phyloP scores from a whole-genome alignment of 805 yeast genomes.

The Novakomyces olei region DNA sequence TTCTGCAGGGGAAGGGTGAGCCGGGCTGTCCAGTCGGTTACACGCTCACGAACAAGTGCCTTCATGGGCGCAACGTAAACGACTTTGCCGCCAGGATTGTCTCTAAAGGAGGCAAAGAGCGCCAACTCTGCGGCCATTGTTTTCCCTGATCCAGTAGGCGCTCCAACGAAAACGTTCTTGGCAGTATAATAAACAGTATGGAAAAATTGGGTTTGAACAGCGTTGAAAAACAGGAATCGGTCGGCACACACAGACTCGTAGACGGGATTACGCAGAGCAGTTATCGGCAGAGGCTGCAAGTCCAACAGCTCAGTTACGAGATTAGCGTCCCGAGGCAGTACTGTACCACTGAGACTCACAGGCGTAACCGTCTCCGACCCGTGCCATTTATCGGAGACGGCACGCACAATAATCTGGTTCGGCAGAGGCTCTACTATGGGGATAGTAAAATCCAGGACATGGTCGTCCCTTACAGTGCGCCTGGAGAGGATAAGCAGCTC shows the following conservation, averaged over 20 bases:
- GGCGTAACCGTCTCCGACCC: slow-evolving; percentile 60
- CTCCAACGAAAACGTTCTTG: slow-evolving; percentile 72
- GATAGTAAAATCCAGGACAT: slow-evolving; percentile 75
- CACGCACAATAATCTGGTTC: slow-evolving; percentile 60
- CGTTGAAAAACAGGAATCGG: slow-evolving; percentile 73
- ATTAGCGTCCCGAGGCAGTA: slow-evolving; percentile 72
- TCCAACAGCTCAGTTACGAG: slow-evolving; percentile 59
- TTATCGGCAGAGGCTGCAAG: slow-evolving; percentile 65
- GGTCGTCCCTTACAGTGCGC: slow-evolving; percentile 30
- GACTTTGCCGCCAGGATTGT: slow-evolving; percentile 38
- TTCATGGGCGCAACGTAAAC: slow-evolving; percentile 83
- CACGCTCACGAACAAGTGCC: slow-evolving; percentile 64
- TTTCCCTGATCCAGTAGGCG: slow-evolving; percentile 97
- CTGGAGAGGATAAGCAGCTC: slow-evolving; percentile 55
- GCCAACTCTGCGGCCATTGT: slow-evolving; percentile 94
- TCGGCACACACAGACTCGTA: slow-evolving; percentile 45
- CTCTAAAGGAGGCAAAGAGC: slow-evolving; percentile 77
- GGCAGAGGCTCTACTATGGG: slow-evolving; percentile 82
- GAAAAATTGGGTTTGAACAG: slow-evolving; percentile 96
- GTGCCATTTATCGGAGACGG: slow-evolving; percentile 69
- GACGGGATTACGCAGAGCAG: slow-evolving; percentile 48
- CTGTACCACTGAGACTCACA: slow-evolving; percentile 72
- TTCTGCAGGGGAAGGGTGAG: slow-evolving; percentile 25
- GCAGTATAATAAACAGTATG: slow-evolving; percentile 66
- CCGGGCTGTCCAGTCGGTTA: slow-evolving; percentile 51